Conservation (phyloP, 139 green algal species). For the Pleodorina starrii region DNA sequence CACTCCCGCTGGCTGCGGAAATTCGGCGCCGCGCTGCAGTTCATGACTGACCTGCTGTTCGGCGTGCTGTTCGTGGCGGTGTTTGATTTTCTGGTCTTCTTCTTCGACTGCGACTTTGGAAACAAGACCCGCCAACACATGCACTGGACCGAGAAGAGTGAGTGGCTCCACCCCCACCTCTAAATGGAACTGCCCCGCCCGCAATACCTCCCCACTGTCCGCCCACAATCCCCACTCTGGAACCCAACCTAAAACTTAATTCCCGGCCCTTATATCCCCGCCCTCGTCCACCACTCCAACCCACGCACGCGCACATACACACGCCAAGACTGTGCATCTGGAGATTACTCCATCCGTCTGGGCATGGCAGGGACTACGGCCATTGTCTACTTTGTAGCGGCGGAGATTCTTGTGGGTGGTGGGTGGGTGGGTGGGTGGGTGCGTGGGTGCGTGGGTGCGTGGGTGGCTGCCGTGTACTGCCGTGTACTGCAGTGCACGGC, state of each 20-base stretch:
- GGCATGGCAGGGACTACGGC: neutral
- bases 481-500: neutral
- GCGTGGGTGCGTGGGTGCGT: neutral
- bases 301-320: neutral
- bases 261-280: no score
- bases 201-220: neutral
- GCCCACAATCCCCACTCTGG: no score
- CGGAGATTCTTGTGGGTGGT: conserved; percentile 18
- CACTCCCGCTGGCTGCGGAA: neutral
- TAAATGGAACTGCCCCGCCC: neutral
- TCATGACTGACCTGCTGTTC: neutral
- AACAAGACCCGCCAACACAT: neutral
- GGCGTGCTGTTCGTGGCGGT: neutral
- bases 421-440: neutral
- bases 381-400: conserved; percentile 1
- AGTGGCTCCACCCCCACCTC: neutral
- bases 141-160: conserved; percentile 12
- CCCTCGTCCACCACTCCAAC: no score
- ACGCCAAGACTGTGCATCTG: neutral
- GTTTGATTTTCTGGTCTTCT: conserved; percentile 36
- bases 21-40: neutral
- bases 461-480: neutral
- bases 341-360: neutral
- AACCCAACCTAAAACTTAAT: no score
- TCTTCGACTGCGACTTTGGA: conserved; percentile 28